A percentile compares a stretch with the other conserved stretches of the same genome.
Evolutionary conservation across 148 eudicot genomes (phyloP).

Genomic region (Pouteria glomerata): DNA sequence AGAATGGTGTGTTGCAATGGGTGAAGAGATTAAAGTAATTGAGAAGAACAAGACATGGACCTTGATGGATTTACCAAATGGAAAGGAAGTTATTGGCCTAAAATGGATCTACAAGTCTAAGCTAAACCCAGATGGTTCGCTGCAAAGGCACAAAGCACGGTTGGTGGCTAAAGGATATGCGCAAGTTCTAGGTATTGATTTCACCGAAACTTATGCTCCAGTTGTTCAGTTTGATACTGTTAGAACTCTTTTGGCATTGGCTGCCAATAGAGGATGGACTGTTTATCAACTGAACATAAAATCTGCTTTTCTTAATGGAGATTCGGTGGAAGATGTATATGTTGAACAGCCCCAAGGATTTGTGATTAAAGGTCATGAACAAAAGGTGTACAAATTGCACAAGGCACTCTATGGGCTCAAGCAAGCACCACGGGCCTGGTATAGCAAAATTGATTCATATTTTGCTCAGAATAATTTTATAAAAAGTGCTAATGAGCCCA

Average conservation of each 20-base stretch:
- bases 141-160: neutral
- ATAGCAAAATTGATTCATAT: too few relatives aligned
- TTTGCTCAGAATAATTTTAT: too few relatives aligned
- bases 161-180: neutral
- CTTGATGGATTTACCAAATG: neutral
- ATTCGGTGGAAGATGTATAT: neutral
- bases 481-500: too few relatives aligned
- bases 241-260: constrained; percentile 1
- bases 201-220: neutral
- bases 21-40: neutral
- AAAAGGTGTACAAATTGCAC: too few relatives aligned
- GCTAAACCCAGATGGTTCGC: neutral
- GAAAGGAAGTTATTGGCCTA: constrained; percentile 1
- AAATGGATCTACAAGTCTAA: constrained; percentile 3
- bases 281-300: constrained; percentile 5
- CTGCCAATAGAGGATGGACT: neutral
- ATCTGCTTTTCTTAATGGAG: constrained; percentile 10
- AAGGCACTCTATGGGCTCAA: too few relatives aligned
- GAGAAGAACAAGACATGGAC: neutral
- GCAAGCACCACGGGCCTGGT: too few relatives aligned
- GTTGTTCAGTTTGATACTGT: neutral
- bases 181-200: neutral
- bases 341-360: too few relatives aligned
- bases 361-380: too few relatives aligned
- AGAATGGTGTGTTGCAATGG: neutral